Evolutionary conservation across 805 yeast species (phyloP), one percentile per base, ranked within the genome.

Genomic region (Komagataella pastoris): DNA sequence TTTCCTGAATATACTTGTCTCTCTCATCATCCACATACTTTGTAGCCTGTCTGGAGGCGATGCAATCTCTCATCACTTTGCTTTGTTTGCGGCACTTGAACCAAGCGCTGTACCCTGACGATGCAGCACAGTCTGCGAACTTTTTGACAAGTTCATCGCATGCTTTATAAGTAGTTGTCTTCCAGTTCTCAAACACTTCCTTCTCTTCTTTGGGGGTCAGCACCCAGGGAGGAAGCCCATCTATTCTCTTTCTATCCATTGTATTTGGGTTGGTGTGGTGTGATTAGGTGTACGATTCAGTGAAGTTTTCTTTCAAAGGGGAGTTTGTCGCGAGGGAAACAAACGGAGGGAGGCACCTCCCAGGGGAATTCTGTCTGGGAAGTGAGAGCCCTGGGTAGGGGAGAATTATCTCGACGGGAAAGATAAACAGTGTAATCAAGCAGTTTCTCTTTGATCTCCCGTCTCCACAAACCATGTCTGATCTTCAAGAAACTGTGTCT

Each of bases 141-240:
- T 73, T 76, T 53, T 77, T 83, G 40, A 90, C 96, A 48, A 72
- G 67, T 17, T 75, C 83, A 58, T 81, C 87, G 62, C 95, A 86
- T 52, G 68, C 64, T 47, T 76, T 73, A 70, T 85, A 85, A 0
- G 91, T 78, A 59, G 72, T 72, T 53, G 70, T 74, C 63, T 85
- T 79, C 82, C 90, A 80, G 58, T 85, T 76, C 57, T 76, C 80
- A 59, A 85, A 79, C 43, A 84, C 81, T 53, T 80, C 76, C 65
- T 80, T 81, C 61, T 86, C 95, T 62, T 86, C 93, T 55, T 74
- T 75, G 12, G 93, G 91, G 0, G 87, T 77, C 19, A 86, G 68
- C 55, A 84, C 76, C 95, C 95, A 86, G 10, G 77, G 69, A 1
- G 95, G 95, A 24, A 85, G 67, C 7, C 69, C 69, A 1, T 63